These are phyloP conservation scores for Mollisia scopiformis DNA, from an alignment of 2,329 filamentous ascomycete genomes.

Conservation along the genomic window DNA sequence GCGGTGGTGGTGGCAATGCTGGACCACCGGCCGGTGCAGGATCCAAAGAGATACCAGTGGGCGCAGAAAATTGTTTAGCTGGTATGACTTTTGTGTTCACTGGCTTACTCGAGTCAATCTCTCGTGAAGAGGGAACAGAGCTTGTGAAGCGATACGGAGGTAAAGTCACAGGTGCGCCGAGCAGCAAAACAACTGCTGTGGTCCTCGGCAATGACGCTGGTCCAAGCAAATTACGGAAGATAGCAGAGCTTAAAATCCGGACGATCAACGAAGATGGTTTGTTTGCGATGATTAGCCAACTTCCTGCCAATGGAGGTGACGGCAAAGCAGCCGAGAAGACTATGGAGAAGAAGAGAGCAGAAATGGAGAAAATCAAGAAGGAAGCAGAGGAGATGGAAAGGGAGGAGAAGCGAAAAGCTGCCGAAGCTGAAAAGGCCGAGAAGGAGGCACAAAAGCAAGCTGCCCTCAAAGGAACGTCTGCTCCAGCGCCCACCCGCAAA, in stretches of 20 bases:
- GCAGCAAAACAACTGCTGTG: slow-evolving; percentile 91
- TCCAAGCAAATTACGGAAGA: slow-evolving; percentile 89
- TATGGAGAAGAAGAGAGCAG: slow-evolving; percentile 81
- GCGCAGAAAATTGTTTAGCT: slow-evolving; percentile 85
- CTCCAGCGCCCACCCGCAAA: slow-evolving; percentile 44
- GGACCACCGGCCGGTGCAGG: slow-evolving; percentile 69
- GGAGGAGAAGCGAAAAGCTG: slow-evolving; percentile 67
- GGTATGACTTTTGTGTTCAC: slow-evolving; percentile 96
- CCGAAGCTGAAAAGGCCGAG: slow-evolving; percentile 54
- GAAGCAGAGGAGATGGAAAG: slow-evolving; percentile 85
- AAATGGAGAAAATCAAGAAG: slow-evolving; percentile 79
- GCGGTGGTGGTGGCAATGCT: slow-evolving; percentile 59
- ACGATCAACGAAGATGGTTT: slow-evolving; percentile 94
- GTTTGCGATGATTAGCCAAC: slow-evolving; percentile 77
- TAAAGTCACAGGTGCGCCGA: slow-evolving; percentile 83
- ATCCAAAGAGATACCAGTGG: slow-evolving; percentile 74
- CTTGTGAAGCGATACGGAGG: slow-evolving; percentile 94
- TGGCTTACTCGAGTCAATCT: slow-evolving; percentile 78
- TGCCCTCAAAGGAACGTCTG: slow-evolving; percentile 39
- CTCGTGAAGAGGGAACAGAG: slow-evolving; percentile 81
- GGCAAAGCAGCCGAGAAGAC: slow-evolving; percentile 86
- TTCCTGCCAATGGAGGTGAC: slow-evolving; percentile 85
- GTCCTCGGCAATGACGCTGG: slow-evolving; percentile 90
- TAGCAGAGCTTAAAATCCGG: slow-evolving; percentile 77
- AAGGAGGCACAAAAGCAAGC: slow-evolving; percentile 37